phyloP scores from a whole-genome alignment of 805 yeast genomes.

The Yarrowia divulgata region DNA sequence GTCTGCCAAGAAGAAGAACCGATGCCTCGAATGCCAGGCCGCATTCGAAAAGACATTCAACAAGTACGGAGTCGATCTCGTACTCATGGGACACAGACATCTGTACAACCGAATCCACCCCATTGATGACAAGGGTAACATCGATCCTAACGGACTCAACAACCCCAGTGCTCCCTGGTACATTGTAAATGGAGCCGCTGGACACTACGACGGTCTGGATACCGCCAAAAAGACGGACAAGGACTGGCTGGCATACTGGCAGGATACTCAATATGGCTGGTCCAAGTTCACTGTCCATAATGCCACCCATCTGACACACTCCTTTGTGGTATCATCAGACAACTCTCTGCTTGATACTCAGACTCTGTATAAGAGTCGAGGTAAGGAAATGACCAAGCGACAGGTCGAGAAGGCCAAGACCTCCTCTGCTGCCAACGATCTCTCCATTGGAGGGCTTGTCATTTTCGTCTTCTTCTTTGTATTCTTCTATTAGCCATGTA shows the following conservation, averaged over 20 bases:
- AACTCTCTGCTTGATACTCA: conserved; percentile 46
- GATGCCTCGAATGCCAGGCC: conserved; percentile 43
- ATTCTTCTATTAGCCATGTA: not conserved
- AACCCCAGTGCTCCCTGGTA: conserved; percentile 49
- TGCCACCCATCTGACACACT: conserved; percentile 48
- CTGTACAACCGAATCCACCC: conserved; percentile 46
- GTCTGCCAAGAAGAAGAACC: conserved; percentile 42
- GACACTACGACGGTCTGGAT: conserved; percentile 48
- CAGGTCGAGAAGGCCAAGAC: conserved; percentile 9
- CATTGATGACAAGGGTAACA: conserved; percentile 43
- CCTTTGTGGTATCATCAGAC: conserved; percentile 46
- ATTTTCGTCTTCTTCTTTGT: conserved; percentile 6
- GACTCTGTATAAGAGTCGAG: conserved; percentile 45
- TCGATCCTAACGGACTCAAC: conserved; percentile 47
- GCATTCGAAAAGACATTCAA: conserved; percentile 45
- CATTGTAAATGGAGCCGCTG: conserved; percentile 49
- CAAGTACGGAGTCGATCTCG: conserved; percentile 46
- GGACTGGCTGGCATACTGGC: conserved; percentile 39
- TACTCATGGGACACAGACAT: conserved; percentile 46
- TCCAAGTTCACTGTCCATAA: conserved; percentile 48
- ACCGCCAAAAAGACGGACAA: conserved; percentile 39
- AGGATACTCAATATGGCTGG: conserved; percentile 46
- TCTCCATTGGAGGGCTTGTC: not conserved
- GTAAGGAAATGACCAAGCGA: conserved; percentile 10
- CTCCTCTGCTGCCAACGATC: conserved; percentile 3